Conservation (phyloP, 352 stramenopile species). For the Phytophthora cryptogea region DNA sequence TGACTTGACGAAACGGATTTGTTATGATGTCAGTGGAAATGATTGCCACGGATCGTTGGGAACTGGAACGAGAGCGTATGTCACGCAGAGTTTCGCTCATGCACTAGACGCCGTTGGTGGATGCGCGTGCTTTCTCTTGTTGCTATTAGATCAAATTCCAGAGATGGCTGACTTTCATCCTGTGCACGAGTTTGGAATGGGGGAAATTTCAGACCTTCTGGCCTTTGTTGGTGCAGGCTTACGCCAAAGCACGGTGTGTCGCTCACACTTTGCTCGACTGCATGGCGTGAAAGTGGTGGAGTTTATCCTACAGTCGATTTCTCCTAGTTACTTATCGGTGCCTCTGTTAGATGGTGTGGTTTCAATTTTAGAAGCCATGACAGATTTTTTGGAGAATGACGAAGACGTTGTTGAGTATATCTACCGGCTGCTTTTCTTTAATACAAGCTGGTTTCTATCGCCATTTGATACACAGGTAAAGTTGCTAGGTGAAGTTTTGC, state of each 20-base stretch:
- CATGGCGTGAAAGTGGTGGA: constrained; percentile 77
- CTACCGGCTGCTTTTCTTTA: constrained; percentile 74
- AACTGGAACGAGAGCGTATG: constrained; percentile 59
- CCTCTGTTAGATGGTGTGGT: constrained; percentile 63
- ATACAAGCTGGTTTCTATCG: constrained; percentile 79
- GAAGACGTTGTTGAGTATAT: constrained; percentile 49
- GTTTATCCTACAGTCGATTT: constrained; percentile 76
- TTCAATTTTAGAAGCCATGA: constrained; percentile 62
- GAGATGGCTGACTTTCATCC: constrained; percentile 83
- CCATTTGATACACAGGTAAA: constrained; percentile 80
- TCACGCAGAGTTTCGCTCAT: constrained; percentile 68
- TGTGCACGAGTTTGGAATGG: constrained; percentile 65
- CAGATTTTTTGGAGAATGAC: constrained; percentile 41
- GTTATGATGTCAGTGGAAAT: constrained; percentile 78
- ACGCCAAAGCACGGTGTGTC: constrained; percentile 58
- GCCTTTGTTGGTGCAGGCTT: constrained; percentile 65
- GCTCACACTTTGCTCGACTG: constrained; percentile 73
- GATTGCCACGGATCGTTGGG: constrained; percentile 75
- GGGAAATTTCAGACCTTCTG: constrained; percentile 68
- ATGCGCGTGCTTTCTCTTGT: constrained; percentile 69
- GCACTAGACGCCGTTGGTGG: constrained; percentile 73
- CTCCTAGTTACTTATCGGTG: constrained; percentile 70
- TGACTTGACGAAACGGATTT: constrained; percentile 52
- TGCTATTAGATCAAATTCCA: constrained; percentile 77
- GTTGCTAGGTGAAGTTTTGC: constrained; percentile 61